Evolutionary conservation across 1,139 yeast species (phyloP).

Genomic region (Hansenula lynferdii): DNA sequence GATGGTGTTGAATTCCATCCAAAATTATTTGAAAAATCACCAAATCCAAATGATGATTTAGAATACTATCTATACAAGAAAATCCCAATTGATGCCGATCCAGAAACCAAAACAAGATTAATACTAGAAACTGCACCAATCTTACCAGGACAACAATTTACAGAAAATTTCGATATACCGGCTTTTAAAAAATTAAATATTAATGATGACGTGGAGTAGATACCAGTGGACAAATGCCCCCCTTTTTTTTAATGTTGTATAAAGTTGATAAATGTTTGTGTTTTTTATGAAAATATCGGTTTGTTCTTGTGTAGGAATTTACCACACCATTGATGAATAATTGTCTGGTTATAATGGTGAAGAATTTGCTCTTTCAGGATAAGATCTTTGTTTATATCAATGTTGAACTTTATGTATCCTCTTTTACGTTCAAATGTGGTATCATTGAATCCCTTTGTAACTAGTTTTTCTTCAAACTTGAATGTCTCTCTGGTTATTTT

Average conservation of each 20-base stretch:
- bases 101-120: conserved; percentile 48
- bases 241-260: neutral
- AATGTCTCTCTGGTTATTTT: too few species aligned
- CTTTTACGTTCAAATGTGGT: too few species aligned
- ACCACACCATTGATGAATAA: too few species aligned
- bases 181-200: conserved; percentile 46
- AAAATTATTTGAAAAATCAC: conserved; percentile 52
- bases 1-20: conserved; percentile 83
- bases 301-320: too few species aligned
- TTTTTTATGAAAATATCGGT: too few species aligned
- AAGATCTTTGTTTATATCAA: too few species aligned
- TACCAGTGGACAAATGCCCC: neutral
- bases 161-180: conserved; percentile 62
- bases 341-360: too few species aligned
- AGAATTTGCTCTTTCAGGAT: too few species aligned
- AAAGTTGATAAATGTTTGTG: too few species aligned
- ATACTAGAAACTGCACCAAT: conserved; percentile 66
- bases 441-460: too few species aligned
- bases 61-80: conserved; percentile 65
- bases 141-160: conserved; percentile 69
- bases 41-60: conserved; percentile 37
- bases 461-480: too few species aligned
- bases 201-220: conserved; percentile 1
- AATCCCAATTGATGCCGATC: conserved; percentile 37
- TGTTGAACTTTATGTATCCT: too few species aligned